phyloP scores from a whole-genome alignment of 2,329 filamentous ascomycete species.

The Botryotinia globosa region DNA sequence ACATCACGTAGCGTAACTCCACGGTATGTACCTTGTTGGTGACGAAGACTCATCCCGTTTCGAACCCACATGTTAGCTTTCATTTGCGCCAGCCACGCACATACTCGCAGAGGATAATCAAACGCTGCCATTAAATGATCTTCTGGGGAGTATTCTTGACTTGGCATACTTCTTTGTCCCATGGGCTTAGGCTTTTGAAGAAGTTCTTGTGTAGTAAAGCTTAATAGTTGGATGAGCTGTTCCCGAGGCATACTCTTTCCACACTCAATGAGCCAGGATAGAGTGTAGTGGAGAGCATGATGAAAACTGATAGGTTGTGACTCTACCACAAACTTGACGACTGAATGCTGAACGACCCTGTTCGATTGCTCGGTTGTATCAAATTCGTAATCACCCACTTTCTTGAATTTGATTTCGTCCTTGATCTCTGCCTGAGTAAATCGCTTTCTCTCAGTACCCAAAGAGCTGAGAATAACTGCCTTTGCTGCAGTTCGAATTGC shows the following conservation, averaged over 20 bases:
- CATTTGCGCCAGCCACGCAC: slow-evolving; percentile 96
- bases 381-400: slow-evolving; percentile 75
- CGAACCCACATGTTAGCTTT: slow-evolving; percentile 98
- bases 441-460: slow-evolving; percentile 81
- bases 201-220: slow-evolving; percentile 70
- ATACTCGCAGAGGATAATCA: slow-evolving; percentile 89
- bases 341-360: slow-evolving; percentile 49
- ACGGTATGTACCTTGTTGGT: slow-evolving; percentile 91
- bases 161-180: slow-evolving; percentile 54
- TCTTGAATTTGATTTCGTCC: slow-evolving; percentile 79
- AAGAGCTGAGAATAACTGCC: slow-evolving; percentile 81
- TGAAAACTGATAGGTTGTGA: slow-evolving; percentile 94
- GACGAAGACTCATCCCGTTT: slow-evolving; percentile 91
- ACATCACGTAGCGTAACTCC: slow-evolving; percentile 88
- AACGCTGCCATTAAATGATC: slow-evolving; percentile 85
- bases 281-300: slow-evolving; percentile 90
- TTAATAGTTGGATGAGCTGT: slow-evolving; percentile 65
- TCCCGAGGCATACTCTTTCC: slow-evolving; percentile 71
- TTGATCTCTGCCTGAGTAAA: slow-evolving; percentile 89
- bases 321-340: slow-evolving; percentile 86
- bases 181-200: slow-evolving; percentile 61
- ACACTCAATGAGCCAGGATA: slow-evolving; percentile 93
- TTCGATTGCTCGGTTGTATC: slow-evolving; percentile 46
- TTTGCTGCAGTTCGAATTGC: slow-evolving; percentile 76
- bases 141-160: slow-evolving; percentile 60